Percentiles rank a stretch among this genome's conserved stretches.
Evolutionary conservation across 352 stramenopile species (phyloP).

Genomic region (Phytophthora vignae): DNA sequence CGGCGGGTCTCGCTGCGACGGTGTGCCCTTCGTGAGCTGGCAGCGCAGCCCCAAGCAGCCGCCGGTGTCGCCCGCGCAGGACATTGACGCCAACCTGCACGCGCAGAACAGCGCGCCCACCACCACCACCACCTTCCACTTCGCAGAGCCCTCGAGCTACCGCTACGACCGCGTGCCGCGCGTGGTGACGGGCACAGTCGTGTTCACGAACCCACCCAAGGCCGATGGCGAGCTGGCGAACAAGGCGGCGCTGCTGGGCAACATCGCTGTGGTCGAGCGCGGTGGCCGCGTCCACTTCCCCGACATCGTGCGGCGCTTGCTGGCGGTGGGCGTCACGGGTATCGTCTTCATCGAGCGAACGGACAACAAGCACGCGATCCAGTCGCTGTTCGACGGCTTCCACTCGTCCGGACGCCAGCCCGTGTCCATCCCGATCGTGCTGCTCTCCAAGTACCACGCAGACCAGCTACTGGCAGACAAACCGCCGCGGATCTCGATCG

Average conservation of each 20-base stretch:
- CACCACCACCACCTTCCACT: slow-evolving; percentile 59
- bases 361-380: slow-evolving; percentile 60
- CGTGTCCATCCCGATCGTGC: slow-evolving; percentile 79
- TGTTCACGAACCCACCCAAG: slow-evolving; percentile 76
- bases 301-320: slow-evolving; percentile 79
- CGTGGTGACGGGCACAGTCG: slow-evolving; percentile 51
- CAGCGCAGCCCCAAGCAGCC: slow-evolving; percentile 36
- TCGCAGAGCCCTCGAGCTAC: slow-evolving; percentile 87
- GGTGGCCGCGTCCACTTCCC: slow-evolving; percentile 85
- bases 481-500: slow-evolving; percentile 66
- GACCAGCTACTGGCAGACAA: slow-evolving; percentile 71
- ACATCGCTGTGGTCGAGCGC: slow-evolving; percentile 81
- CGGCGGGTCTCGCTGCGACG: slow-evolving; percentile 46
- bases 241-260: slow-evolving; percentile 59
- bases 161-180: slow-evolving; percentile 72
- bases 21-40: slow-evolving; percentile 80
- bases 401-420: slow-evolving; percentile 84
- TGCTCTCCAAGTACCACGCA: slow-evolving; percentile 81
- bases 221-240: slow-evolving; percentile 77
- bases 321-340: slow-evolving; percentile 68
- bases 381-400: slow-evolving; percentile 88
- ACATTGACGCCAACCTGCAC: slow-evolving; percentile 43
- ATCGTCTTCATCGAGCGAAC: slow-evolving; percentile 83
- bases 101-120: slow-evolving; percentile 32
- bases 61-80: slow-evolving; percentile 10